These are phyloP conservation scores for Corynespora cassiicola DNA, from an alignment of 2,329 filamentous ascomycete genomes.

Conservation along the genomic window DNA sequence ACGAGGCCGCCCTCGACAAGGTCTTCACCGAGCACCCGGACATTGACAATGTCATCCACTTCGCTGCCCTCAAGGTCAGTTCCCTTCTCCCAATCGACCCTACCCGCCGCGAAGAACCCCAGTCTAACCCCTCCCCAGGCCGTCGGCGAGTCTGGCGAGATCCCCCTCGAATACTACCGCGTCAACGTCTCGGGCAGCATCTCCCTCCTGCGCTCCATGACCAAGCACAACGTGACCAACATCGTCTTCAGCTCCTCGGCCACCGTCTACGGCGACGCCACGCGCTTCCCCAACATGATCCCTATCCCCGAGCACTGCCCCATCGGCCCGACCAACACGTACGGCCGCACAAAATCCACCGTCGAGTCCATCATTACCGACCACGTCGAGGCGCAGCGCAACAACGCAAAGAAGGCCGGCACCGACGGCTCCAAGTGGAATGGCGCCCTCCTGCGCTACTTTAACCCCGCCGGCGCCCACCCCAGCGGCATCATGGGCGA, in stretches of 20 bases:
- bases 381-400: constrained; percentile 84
- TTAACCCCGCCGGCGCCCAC: constrained; percentile 95
- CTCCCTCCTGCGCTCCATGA: constrained; percentile 84
- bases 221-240: constrained; percentile 88
- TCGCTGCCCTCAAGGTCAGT: constrained; percentile 90
- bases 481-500: constrained; percentile 97
- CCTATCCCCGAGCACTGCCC: constrained; percentile 97
- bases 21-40: constrained; percentile 89
- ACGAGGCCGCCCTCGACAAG: constrained; percentile 81
- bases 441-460: constrained; percentile 90
- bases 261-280: constrained; percentile 98
- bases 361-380: constrained; percentile 94
- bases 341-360: constrained; percentile 93
- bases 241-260: constrained; percentile 99
- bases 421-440: constrained; percentile 79
- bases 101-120: background rate
- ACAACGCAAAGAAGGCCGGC: constrained; percentile 79
- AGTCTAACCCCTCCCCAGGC: constrained; percentile 63
- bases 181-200: constrained; percentile 96
- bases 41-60: constrained; percentile 98
- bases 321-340: constrained; percentile 94
- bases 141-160: constrained; percentile 92
- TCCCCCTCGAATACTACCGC: constrained; percentile 95
- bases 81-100: background rate
- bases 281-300: constrained; percentile 96